These are phyloP conservation scores for Coemansia sp. DNA, from an alignment of 192 early-diverging fungal species.

Conservation along the genomic window DNA sequence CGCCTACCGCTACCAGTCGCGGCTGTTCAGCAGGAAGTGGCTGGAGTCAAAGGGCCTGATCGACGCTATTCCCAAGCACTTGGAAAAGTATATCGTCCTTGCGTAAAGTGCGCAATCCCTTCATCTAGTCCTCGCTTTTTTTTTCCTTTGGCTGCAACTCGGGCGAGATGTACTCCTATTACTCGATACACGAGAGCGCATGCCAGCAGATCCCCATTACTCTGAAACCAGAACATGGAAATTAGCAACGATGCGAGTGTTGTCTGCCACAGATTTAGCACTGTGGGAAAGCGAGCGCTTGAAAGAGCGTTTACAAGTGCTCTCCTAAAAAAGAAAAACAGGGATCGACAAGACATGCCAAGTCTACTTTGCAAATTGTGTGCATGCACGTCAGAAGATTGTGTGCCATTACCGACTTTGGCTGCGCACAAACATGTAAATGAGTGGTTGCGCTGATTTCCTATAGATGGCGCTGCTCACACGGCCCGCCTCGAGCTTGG, in stretches of 20 bases:
- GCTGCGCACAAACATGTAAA: constrained; percentile 11
- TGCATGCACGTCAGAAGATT: background rate
- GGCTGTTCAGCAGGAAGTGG: constrained; percentile 85
- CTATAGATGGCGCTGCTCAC: background rate
- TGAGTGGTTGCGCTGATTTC: background rate
- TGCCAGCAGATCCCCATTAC: background rate
- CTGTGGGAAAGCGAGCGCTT: background rate
- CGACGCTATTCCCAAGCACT: constrained; percentile 77
- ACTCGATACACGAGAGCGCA: background rate
- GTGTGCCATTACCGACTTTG: constrained; percentile 2
- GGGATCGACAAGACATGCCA: constrained; percentile 2
- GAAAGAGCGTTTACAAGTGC: too few relatives aligned
- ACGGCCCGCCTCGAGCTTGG: background rate
- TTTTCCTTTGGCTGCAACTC: background rate
- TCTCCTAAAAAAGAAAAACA: background rate
- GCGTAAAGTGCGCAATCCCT: constrained; percentile 26
- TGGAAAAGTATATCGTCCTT: constrained; percentile 85
- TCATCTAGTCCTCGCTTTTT: background rate
- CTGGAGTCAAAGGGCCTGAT: constrained; percentile 83
- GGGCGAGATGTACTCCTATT: background rate
- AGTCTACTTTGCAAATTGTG: background rate
- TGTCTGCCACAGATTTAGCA: background rate
- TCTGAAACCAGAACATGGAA: background rate
- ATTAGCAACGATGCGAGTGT: too few relatives aligned
- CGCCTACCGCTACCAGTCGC: constrained; percentile 83